phyloP scores from a whole-genome alignment of 805 yeast species.

The Lipomyces starkeyi region DNA sequence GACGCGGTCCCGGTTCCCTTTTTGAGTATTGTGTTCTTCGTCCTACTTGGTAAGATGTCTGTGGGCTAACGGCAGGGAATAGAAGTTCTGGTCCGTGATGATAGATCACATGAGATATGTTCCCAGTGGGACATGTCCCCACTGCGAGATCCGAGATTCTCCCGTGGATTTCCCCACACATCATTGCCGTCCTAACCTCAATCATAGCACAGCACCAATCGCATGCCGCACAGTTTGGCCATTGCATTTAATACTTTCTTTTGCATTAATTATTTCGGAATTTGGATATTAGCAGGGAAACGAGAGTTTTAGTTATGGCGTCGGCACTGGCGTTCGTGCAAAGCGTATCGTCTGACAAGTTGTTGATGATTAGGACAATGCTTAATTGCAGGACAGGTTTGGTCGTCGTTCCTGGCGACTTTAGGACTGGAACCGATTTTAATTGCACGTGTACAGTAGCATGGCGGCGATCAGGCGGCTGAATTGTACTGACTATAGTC shows the following conservation, averaged over 20 bases:
- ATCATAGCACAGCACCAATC: no score
- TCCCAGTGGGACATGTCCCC: no score
- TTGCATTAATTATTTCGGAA: no score
- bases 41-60: neutral
- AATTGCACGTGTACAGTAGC: conserved; percentile 24
- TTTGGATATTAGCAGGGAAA: no score
- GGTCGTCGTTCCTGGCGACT: conserved; percentile 33
- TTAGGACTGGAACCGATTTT: conserved; percentile 36
- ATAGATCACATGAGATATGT: no score
- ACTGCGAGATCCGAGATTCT: no score
- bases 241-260: no score
- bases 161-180: no score
- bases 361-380: neutral
- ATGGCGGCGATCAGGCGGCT: neutral
- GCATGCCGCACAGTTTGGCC: no score
- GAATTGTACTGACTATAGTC: neutral
- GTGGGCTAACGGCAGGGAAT: neutral
- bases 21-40: neutral
- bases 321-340: conserved; percentile 17
- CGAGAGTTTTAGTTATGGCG: neutral
- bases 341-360: neutral
- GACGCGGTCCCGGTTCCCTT: no score
- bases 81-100: no score
- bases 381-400: conserved; percentile 21
- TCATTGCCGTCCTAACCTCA: no score